phyloP scores from a whole-genome alignment of 805 yeast species.

The Metschnikowia colocasiae region DNA sequence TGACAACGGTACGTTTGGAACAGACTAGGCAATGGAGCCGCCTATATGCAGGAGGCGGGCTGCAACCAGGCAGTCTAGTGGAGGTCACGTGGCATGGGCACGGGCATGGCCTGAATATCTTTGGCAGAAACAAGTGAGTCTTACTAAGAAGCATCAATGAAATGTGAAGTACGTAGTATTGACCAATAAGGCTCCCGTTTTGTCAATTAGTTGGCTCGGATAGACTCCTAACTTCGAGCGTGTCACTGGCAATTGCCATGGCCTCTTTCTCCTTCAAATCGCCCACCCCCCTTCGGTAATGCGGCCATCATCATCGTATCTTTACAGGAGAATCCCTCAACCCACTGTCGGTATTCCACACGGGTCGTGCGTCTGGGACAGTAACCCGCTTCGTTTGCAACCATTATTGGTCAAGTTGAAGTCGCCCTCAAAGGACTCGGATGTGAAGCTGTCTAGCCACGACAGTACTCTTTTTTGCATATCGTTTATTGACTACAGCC shows the following conservation, averaged over 20 bases:
- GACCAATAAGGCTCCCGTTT: not conserved
- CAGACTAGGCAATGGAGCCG: no score
- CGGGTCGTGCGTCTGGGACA: conserved; percentile 47
- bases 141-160: conserved; percentile 17
- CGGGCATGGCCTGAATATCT: no score
- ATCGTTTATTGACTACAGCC: no score
- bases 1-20: no score
- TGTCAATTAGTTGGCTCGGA: not conserved
- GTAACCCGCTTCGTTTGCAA: conserved; percentile 21
- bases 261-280: conserved; percentile 24
- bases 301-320: conserved; percentile 56
- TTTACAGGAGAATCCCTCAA: conserved; percentile 47
- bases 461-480: conserved; percentile 30
- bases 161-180: not conserved
- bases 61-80: no score
- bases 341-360: conserved; percentile 46
- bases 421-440: conserved; percentile 35
- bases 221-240: not conserved
- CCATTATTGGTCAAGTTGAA: conserved; percentile 40
- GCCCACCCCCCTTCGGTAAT: conserved; percentile 37
- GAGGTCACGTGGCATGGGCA: no score
- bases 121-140: no score
- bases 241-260: conserved; percentile 10
- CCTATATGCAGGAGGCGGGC: no score
- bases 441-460: conserved; percentile 36